Evolutionary conservation across 2,329 filamentous ascomycete genomes (phyloP).

Genomic region (Fusarium sp.): DNA sequence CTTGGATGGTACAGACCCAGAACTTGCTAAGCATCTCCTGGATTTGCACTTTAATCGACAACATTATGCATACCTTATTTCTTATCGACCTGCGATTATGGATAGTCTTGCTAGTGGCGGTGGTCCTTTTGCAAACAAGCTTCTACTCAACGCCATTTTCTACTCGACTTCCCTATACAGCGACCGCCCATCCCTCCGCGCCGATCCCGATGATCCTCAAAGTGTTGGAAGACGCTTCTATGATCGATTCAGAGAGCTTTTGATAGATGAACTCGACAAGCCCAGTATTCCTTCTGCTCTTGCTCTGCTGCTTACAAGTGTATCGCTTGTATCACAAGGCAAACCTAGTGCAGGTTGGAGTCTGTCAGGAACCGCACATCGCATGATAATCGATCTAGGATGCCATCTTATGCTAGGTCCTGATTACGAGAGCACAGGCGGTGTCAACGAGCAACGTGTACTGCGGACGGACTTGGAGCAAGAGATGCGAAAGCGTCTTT

Average conservation of each 20-base stretch:
- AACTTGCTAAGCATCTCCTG: constrained; percentile 49
- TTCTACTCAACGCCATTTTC: constrained; percentile 53
- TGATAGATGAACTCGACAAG: constrained; percentile 46
- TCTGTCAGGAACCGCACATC: constrained; percentile 49
- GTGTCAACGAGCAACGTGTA: constrained; percentile 40
- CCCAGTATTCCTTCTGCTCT: constrained; percentile 50
- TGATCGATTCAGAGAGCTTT: constrained; percentile 48
- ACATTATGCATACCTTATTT: constrained; percentile 49
- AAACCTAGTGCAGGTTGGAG: constrained; percentile 49
- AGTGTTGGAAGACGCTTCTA: constrained; percentile 51
- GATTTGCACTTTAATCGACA: constrained; percentile 51
- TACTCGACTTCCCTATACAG: constrained; percentile 52
- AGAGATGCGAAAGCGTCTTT: constrained; percentile 48
- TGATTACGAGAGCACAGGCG: constrained; percentile 39
- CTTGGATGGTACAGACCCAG: constrained; percentile 46
- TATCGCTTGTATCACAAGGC: constrained; percentile 46
- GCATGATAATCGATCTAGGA: constrained; percentile 52
- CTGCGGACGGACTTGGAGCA: constrained; percentile 43
- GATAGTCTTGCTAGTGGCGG: constrained; percentile 47
- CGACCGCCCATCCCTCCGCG: constrained; percentile 47
- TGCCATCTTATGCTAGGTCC: constrained; percentile 47
- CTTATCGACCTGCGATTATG: constrained; percentile 52
- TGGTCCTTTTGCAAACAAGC: constrained; percentile 50
- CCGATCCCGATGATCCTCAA: constrained; percentile 46
- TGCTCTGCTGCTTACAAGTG: constrained; percentile 47